Base-by-base conservation (phyloP, 148 eudicot genomes). In the Suaeda aralocaspica region DNA sequence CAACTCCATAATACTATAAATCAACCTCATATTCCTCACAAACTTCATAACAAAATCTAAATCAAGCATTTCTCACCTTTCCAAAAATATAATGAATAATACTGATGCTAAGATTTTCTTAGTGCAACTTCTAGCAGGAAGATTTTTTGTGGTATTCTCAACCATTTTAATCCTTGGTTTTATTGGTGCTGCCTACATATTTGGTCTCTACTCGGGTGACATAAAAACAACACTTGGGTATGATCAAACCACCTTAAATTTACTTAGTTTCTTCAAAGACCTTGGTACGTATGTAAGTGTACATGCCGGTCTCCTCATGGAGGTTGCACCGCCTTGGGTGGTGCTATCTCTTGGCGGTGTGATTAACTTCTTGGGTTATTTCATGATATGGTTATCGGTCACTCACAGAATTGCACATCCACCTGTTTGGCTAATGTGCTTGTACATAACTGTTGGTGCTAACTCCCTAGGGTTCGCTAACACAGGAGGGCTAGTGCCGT, bases 201-300 rank as follows among this genome's bases (percentile, higher is more conserved):
- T 77, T 53, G 76, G 77, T 9, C 44, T 77, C 49, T 77, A 77
- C 72, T 77, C 80, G 45, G 74, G 69, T 62, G 80, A 77, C 25
- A 77, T 77, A 14, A 77, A 77, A 15, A 49, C 80, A 42, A 77
- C 59, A 25, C 73, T 77, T 33, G 76, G 76, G 10, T 77, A 77
- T 53, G 80, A 77, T 33, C 80, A 72, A 67, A 77, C 80, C 7
- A 77, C 80, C 11, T 72, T 77, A 18, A 77, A 77, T 14, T 72
- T 77, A 3, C 52, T 77, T 14, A 77, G 80, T 9, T 77, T 77
- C 48, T 77, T 77, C 46, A 77, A 77, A 39, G 80, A 77, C 65
- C 67, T 77, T 44, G 80, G 80, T 8, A 76, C 80, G 31, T 77
- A 77, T 36, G 71, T 77, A 0, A 68, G 72, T 48, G 59, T 77